These are phyloP conservation scores for Paracamarosporium sp. DNA, from an alignment of 2,329 filamentous ascomycete genomes.

Conservation along the genomic window DNA sequence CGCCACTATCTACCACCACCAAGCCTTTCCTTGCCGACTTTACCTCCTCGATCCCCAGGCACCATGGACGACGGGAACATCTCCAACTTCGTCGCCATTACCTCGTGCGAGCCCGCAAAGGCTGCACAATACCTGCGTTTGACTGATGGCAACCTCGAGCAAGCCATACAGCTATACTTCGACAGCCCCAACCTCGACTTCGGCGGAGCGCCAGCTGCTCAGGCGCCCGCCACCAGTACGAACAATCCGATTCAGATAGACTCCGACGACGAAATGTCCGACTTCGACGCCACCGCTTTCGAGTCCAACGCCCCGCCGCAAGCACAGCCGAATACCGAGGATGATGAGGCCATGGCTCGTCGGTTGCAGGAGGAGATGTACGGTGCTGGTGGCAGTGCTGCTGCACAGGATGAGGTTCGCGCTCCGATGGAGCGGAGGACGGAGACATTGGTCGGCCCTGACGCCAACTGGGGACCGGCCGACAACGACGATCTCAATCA, in stretches of 20 bases:
- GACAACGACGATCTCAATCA: slow-evolving; percentile 61
- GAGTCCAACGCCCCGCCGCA: slow-evolving; percentile 31
- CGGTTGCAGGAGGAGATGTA: slow-evolving; percentile 93
- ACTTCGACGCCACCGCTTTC: slow-evolving; percentile 50
- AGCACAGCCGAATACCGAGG: slow-evolving; percentile 64
- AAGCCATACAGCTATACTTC: slow-evolving; percentile 89
- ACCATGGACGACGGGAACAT: slow-evolving; percentile 63
- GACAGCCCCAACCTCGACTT: slow-evolving; percentile 79
- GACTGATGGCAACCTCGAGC: slow-evolving; percentile 81
- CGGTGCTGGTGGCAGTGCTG: slow-evolving; percentile 53
- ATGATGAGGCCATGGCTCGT: slow-evolving; percentile 92
- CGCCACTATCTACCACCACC: slow-evolving; percentile 13
- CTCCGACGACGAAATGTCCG: slow-evolving; percentile 72
- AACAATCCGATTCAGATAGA: slow-evolving; percentile 74
- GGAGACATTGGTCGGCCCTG: slow-evolving; percentile 86
- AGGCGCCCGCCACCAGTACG: slow-evolving; percentile 40
- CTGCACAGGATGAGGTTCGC: slow-evolving; percentile 69
- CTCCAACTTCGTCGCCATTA: slow-evolving; percentile 81
- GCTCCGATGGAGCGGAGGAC: slow-evolving; percentile 91
- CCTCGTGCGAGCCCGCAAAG: slow-evolving; percentile 73
- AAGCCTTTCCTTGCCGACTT: background rate
- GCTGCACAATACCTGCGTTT: slow-evolving; percentile 85
- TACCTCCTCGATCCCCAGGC: slow-evolving; percentile 1
- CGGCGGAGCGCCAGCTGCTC: slow-evolving; percentile 44
- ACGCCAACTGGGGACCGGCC: slow-evolving; percentile 57